Evolutionary conservation across 2,329 filamentous ascomycete species (phyloP), one percentile per base, ranked within the genome.

Genomic region (Bimuria novae-zelandiae): DNA sequence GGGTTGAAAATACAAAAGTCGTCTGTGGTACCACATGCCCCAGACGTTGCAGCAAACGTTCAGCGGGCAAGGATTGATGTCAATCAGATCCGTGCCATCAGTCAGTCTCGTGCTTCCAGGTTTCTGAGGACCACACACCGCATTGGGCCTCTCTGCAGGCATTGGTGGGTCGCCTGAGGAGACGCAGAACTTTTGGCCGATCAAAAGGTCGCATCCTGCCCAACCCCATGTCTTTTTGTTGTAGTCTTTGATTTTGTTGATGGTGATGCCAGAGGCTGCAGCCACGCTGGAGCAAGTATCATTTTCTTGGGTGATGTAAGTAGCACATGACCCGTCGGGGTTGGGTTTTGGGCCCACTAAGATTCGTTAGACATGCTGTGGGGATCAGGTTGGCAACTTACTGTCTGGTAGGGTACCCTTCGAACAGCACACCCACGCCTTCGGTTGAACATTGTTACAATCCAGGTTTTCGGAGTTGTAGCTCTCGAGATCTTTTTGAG

Each of bases 81-180:
- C 52, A 6, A 56, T 59, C 17, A 64, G 50, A 30, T 67, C 59
- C 0, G 58, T 69, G 17, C 69, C 73, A 11, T 68, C 60, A 0
- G 58, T 17, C 0, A 77, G 73, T 12, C 59, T 40, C 14, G 57
- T 44, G 0, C 77, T 79, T 1, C 76, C 75, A 4, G 71, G 70
- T 1, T 74, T 68, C 40, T 75, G 71, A 1, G 80, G 80, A 0
- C 80, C 80, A 59, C 80, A 80, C 0, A 72, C 52, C 14, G 74
- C 73, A 42, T 74, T 71, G 1, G 59, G 17, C 2, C 76, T 56
- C 1, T 65, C 52, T 1, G 72, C 65, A 2, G 78, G 78, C 63
- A 80, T 72, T 7, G 35, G 35, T 16, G 35, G 35, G n/a, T 19
- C 35, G 12, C 35, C 35, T 19, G 6, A 7, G 35, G 7, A 8